Percentiles rank a stretch among this genome's conserved stretches.
phyloP scores from a whole-genome alignment of 371 early-diverging fungal genomes.

The Massospora cicadina region DNA sequence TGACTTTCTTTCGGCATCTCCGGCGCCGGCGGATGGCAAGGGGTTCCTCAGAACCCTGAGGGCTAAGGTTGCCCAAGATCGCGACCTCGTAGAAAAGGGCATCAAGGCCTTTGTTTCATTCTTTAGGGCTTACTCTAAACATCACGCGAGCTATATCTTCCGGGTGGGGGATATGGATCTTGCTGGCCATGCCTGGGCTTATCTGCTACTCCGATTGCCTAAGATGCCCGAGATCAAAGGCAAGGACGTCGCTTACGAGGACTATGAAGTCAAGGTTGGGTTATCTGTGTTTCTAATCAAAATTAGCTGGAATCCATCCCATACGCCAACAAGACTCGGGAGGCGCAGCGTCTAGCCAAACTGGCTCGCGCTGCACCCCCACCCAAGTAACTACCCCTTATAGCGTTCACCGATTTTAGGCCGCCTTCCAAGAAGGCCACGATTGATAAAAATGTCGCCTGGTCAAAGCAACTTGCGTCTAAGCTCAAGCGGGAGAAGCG shows the following conservation, averaged over 20 bases:
- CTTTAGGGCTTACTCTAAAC: conserved; percentile 75
- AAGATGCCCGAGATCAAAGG: conserved; percentile 80
- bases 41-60: conserved; percentile 14
- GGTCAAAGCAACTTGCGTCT: background rate
- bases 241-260: conserved; percentile 20
- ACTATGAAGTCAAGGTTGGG: conserved; percentile 25
- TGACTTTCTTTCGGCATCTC: conserved; percentile 20
- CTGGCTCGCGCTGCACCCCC: background rate
- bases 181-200: conserved; percentile 46
- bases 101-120: conserved; percentile 76
- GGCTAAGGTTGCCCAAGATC: conserved; percentile 36
- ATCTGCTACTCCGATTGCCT: conserved; percentile 63
- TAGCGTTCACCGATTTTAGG: background rate
- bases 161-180: conserved; percentile 66
- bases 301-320: conserved; percentile 1
- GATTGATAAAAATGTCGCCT: background rate
- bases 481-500: background rate
- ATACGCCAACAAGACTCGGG: background rate
- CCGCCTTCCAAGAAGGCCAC: background rate
- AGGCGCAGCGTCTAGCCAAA: background rate
- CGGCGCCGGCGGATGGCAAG: conserved; percentile 16
- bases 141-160: conserved; percentile 85
- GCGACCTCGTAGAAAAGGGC: conserved; percentile 44
- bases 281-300: background rate
- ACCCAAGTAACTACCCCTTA: background rate